Evolutionary conservation across 768 basidiomycete species (phyloP).

Genomic region (Leccinellum luteum): DNA sequence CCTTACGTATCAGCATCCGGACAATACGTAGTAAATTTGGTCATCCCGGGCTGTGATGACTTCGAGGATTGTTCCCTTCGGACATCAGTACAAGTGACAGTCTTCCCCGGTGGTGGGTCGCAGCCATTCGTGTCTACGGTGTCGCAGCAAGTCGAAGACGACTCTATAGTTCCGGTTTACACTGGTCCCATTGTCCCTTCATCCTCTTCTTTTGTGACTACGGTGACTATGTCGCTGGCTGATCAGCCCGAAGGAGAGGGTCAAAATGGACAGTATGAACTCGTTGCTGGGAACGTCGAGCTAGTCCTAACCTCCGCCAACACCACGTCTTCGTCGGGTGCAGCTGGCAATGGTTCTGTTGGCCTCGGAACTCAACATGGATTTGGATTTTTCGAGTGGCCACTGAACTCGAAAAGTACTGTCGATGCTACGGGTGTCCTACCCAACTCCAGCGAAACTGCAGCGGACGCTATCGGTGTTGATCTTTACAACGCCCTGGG

Average conservation of each 20-base stretch:
- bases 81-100: conserved; percentile 78
- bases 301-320: conserved; percentile 67
- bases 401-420: conserved; percentile 42
- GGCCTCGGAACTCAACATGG: conserved; percentile 42
- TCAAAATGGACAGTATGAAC: conserved; percentile 64
- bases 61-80: conserved; percentile 79
- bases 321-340: conserved; percentile 34
- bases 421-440: conserved; percentile 62
- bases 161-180: conserved; percentile 67
- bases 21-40: conserved; percentile 77
- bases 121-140: conserved; percentile 66
- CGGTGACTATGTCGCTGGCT: conserved; percentile 73
- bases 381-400: conserved; percentile 93
- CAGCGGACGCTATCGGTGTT: conserved; percentile 60
- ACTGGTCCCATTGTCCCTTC: conserved; percentile 80
- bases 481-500: conserved; percentile 63
- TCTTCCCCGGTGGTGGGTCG: conserved; percentile 72
- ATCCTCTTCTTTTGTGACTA: conserved; percentile 65
- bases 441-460: conserved; percentile 68
- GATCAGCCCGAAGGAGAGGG: conserved; percentile 61
- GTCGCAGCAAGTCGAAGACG: conserved; percentile 66
- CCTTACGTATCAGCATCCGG: conserved; percentile 92
- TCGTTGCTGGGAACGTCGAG: conserved; percentile 88
- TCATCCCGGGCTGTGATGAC: conserved; percentile 82
- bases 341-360: conserved; percentile 28